These are phyloP conservation scores for Monilinia aucupariae DNA, from an alignment of 2,329 filamentous ascomycete species.

Conservation along the genomic window DNA sequence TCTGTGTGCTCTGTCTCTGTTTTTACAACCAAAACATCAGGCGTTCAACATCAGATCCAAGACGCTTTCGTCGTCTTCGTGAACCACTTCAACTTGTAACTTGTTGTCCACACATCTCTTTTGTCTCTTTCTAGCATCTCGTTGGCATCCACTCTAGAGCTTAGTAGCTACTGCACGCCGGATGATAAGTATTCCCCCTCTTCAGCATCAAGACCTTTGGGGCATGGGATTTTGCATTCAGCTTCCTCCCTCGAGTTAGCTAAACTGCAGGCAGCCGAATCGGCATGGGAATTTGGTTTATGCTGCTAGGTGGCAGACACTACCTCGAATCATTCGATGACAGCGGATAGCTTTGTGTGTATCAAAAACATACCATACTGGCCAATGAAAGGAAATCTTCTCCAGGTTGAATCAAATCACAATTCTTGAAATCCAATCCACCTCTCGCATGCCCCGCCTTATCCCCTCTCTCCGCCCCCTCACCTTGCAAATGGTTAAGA, in stretches of 20 bases:
- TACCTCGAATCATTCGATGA: conserved; percentile 13
- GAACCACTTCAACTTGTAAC: conserved; percentile 66
- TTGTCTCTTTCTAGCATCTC: conserved; percentile 25
- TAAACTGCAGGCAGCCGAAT: background rate
- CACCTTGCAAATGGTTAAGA: background rate
- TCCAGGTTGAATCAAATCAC: background rate
- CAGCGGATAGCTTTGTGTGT: conserved; percentile 14
- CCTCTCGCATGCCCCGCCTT: conserved; percentile 4
- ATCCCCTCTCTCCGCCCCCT: background rate
- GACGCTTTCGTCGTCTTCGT: conserved; percentile 54
- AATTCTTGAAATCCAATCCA: conserved; percentile 1
- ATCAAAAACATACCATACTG: conserved; percentile 6
- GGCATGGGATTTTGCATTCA: background rate
- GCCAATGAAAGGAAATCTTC: conserved; percentile 10
- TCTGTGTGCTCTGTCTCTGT: conserved; percentile 65
- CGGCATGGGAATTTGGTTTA: conserved; percentile 3
- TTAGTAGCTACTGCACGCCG: conserved; percentile 17
- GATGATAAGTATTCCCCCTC: conserved; percentile 10
- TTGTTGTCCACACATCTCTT: conserved; percentile 47
- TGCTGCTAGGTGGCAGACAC: conserved; percentile 15
- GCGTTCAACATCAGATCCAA: conserved; percentile 73
- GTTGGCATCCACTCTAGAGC: conserved; percentile 18
- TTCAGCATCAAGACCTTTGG: conserved; percentile 2
- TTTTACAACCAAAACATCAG: conserved; percentile 81
- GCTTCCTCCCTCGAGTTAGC: conserved; percentile 3